phyloP scores from a whole-genome alignment of 2,329 filamentous ascomycete genomes.

The Hypoxylon sp. region DNA sequence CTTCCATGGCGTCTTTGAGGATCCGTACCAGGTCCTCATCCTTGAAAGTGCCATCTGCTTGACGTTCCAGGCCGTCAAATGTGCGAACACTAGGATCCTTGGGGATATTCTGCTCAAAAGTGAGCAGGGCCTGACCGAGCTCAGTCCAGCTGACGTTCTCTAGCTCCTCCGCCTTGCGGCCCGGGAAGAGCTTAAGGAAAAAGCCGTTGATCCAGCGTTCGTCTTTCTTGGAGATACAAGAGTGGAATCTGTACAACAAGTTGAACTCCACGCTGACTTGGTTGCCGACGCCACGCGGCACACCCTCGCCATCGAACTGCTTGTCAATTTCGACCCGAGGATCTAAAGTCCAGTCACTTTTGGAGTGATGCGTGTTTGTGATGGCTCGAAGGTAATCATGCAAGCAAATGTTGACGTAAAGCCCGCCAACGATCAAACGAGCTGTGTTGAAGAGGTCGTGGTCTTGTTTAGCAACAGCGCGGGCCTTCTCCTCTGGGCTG shows the following conservation, averaged over 20 bases:
- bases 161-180: conserved; percentile 43
- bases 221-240: conserved; percentile 70
- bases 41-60: conserved; percentile 64
- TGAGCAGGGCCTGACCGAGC: conserved; percentile 42
- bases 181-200: conserved; percentile 62
- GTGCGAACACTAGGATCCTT: conserved; percentile 62
- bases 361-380: conserved; percentile 69
- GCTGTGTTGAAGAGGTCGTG: conserved; percentile 69
- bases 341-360: conserved; percentile 73
- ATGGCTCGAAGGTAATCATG: conserved; percentile 73
- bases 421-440: conserved; percentile 64
- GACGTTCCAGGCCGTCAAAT: conserved; percentile 63
- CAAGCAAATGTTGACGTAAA: conserved; percentile 69
- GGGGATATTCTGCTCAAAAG: conserved; percentile 57
- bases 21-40: conserved; percentile 70
- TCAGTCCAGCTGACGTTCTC: conserved; percentile 44
- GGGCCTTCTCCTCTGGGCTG: conserved; percentile 50
- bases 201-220: conserved; percentile 72
- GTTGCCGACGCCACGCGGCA: conserved; percentile 71
- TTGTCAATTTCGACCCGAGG: conserved; percentile 71
- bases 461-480: conserved; percentile 59
- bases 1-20: conserved; percentile 70
- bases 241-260: conserved; percentile 75
- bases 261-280: conserved; percentile 78
- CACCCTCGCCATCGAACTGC: conserved; percentile 59